Percentiles rank a stretch among this genome's conserved stretches.
Evolutionary conservation across 2,329 filamentous ascomycete species (phyloP).

Genomic region (Colletotrichum sp.): DNA sequence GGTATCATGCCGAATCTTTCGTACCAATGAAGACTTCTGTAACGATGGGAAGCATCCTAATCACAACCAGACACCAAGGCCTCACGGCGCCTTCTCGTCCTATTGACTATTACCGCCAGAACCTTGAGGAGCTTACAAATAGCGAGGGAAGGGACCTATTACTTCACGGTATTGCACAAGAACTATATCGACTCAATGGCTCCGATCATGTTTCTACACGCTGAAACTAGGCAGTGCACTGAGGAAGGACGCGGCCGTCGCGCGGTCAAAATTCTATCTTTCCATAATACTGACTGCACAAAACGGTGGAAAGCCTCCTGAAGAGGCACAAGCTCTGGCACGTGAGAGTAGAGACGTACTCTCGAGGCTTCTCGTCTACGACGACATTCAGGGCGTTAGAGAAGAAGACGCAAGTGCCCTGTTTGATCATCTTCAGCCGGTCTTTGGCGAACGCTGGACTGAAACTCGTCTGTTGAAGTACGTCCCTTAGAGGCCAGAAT

Average conservation of each 20-base stretch:
- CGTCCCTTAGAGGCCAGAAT: background rate
- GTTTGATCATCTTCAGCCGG: background rate
- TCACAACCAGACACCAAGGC: constrained; percentile 16
- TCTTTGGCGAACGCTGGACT: background rate
- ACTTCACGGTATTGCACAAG: background rate
- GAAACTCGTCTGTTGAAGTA: background rate
- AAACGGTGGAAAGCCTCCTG: background rate
- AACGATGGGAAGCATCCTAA: constrained; percentile 17
- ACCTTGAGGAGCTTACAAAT: background rate
- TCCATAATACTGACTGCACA: background rate
- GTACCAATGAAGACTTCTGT: constrained; percentile 21
- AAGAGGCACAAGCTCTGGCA: background rate
- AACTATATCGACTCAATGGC: background rate
- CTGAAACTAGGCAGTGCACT: background rate
- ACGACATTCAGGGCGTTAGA: background rate
- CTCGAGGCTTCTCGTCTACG: background rate
- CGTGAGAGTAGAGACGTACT: background rate
- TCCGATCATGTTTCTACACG: background rate
- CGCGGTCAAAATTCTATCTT: background rate
- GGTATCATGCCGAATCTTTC: constrained; percentile 20
- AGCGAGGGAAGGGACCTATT: background rate
- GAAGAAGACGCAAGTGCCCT: background rate
- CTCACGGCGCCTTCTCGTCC: constrained; percentile 14
- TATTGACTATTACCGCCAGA: constrained; percentile 15
- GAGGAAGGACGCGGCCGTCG: background rate